These are phyloP conservation scores for Blastobotrys apis DNA, from an alignment of 1,139 yeast genomes.

Conservation along the genomic window DNA sequence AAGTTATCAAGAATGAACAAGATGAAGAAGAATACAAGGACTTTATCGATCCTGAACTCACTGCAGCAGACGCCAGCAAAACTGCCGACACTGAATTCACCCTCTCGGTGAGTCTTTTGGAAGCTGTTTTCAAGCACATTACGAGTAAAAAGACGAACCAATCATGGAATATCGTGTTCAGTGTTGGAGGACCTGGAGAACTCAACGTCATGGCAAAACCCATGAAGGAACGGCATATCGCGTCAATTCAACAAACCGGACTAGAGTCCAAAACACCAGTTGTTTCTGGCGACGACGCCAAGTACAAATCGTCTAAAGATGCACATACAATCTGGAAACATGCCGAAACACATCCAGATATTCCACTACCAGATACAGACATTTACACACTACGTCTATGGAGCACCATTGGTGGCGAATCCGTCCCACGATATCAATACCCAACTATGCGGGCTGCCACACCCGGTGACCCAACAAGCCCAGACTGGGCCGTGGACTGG, in stretches of 20 bases:
- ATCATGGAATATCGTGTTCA: constrained; percentile 30
- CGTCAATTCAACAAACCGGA: constrained; percentile 23
- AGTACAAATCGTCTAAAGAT: constrained; percentile 18
- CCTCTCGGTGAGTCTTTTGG: constrained; percentile 56
- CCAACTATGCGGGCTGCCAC: constrained; percentile 13
- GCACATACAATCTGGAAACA: constrained; percentile 24
- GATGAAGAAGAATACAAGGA: background rate
- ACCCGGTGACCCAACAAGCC: background rate
- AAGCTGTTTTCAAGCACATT: constrained; percentile 40
- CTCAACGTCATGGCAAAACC: constrained; percentile 34
- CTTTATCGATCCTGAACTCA: constrained; percentile 1
- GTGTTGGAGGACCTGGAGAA: constrained; percentile 23
- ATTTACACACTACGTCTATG: constrained; percentile 13
- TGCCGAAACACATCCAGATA: constrained; percentile 16
- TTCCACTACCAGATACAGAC: constrained; percentile 22
- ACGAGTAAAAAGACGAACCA: constrained; percentile 26
- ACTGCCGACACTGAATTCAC: constrained; percentile 74
- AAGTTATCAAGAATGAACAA: constrained; percentile 26
- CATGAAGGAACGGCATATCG: constrained; percentile 29
- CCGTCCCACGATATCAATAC: constrained; percentile 15
- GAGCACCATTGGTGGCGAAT: constrained; percentile 11
- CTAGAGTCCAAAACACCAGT: constrained; percentile 6
- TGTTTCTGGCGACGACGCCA: background rate
- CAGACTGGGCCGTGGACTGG: constrained; percentile 23
- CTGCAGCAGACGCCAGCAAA: constrained; percentile 38